Evolutionary conservation across 192 early-diverging fungal species (phyloP), one percentile per base, ranked within the genome.

Genomic region (Gigaspora rosea): DNA sequence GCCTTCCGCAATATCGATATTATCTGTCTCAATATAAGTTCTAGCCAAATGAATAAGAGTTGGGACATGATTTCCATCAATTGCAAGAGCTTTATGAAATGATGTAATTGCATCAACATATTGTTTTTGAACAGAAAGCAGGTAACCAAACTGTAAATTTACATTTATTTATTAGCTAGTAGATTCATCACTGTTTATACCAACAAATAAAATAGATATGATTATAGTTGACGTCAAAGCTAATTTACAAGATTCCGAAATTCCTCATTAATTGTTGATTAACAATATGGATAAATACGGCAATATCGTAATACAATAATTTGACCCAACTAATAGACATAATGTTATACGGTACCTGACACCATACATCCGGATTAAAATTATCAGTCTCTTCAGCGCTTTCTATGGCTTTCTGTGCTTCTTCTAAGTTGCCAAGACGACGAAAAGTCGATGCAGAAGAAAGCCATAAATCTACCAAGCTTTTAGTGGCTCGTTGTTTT

Each of bases 391-490:
- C 77, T 74, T 91, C 87, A 0, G 89, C 89, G 71, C 86, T 87
- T 51, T 82, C 85, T 77, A 91, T 80, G 12, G 89, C 86, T 36
- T 86, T 88, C 35, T 67, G 35, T 16, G 88, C 87, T 41, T 91
- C 88, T 11, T 89, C 88, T 41, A 86, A 72, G 50, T 84, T 79
- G 32, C 80, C 85, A 2, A 86, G 78, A 11, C 81, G 73, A 46
- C 85, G 75, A 73, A 86, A 91, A 9, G 82, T 79, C 4, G 82
- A 73, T 10, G 90, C 88, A 8, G 87, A 85, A 33, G 87, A 54
- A 11, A 89, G 76, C 90, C 90, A 91, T 47, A 91, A 74, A 35
- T 83, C 80, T 47, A 81, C 78, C 32, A 91, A 79, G 32, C 78
- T 74, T 67, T 81, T 80, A 48, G 82, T 79, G 7, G 84, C 81